phyloP scores from a whole-genome alignment of 1,284 basidiomycete species.

The Ustilago esculenta region DNA sequence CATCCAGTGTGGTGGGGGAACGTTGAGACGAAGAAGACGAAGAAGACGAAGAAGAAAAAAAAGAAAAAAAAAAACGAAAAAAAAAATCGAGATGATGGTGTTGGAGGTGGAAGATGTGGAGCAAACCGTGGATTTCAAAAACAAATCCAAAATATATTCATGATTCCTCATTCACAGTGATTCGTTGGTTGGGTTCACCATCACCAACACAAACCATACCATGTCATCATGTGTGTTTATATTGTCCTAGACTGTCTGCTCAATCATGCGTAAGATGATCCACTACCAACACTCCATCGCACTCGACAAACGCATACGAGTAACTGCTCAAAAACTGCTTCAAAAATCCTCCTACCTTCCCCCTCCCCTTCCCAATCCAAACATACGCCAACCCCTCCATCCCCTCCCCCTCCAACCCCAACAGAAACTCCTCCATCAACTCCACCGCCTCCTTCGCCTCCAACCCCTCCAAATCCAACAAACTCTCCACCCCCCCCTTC shows the following conservation, averaged over 20 bases:
- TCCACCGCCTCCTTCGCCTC: constrained; percentile 91
- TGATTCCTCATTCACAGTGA: too few relatives aligned
- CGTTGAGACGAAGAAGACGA: background rate
- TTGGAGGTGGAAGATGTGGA: too few relatives aligned
- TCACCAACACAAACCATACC: too few relatives aligned
- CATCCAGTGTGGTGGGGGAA: background rate
- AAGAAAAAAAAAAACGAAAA: constrained; percentile 8
- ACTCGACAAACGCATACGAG: constrained; percentile 87
- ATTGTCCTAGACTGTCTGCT: constrained; percentile 32
- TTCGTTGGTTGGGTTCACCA: too few relatives aligned
- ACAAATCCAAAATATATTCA: too few relatives aligned
- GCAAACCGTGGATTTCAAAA: too few relatives aligned
- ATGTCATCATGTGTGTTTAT: too few relatives aligned
- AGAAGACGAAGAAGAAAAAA: constrained; percentile 5
- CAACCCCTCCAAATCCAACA: constrained; percentile 69
- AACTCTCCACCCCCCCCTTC: constrained; percentile 74
- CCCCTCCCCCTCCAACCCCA: constrained; percentile 80
- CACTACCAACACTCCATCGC: constrained; percentile 86
- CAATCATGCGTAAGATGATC: constrained; percentile 71
- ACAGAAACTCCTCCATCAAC: constrained; percentile 87
- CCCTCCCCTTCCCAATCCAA: constrained; percentile 90
- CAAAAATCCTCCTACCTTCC: constrained; percentile 82
- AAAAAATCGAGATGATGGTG: background rate
- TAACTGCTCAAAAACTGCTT: constrained; percentile 89
- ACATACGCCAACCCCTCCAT: constrained; percentile 78